Conservation (phyloP, 345 rosid genomes). For the Citrus trifoliata region DNA sequence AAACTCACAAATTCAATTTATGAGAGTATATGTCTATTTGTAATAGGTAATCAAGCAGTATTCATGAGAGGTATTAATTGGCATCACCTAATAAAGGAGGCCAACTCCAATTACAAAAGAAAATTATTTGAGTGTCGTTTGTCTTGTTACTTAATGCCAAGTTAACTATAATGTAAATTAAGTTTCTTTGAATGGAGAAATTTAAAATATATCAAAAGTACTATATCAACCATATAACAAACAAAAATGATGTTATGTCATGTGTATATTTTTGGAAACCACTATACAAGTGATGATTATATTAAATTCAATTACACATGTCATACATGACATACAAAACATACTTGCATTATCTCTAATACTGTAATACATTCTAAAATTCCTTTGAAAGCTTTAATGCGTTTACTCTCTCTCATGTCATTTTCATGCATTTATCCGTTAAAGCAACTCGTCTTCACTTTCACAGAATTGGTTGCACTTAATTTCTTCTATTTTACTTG, state of each 20-base stretch:
- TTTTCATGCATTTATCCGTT: background rate
- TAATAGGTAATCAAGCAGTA: background rate
- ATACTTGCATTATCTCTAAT: no score
- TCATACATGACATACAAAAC: no score
- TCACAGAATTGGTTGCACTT: background rate
- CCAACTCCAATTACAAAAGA: no score
- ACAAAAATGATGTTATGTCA: no score
- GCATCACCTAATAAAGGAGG: no score
- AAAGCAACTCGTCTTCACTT: background rate
- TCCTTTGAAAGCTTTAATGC: background rate
- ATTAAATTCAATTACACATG: no score
- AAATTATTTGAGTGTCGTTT: background rate
- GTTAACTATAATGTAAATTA: background rate
- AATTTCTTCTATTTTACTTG: constrained; percentile 10
- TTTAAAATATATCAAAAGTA: no score
- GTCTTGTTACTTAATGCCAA: background rate
- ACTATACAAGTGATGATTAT: no score
- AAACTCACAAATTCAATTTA: no score
- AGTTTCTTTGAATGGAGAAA: background rate
- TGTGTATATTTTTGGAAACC: no score
- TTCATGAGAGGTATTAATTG: background rate
- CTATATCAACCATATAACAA: no score
- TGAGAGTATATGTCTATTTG: no score
- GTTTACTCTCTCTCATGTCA: background rate
- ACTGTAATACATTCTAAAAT: background rate